Conservation (phyloP, 78 protist genomes). For the Dictyostelium citrinum region DNA sequence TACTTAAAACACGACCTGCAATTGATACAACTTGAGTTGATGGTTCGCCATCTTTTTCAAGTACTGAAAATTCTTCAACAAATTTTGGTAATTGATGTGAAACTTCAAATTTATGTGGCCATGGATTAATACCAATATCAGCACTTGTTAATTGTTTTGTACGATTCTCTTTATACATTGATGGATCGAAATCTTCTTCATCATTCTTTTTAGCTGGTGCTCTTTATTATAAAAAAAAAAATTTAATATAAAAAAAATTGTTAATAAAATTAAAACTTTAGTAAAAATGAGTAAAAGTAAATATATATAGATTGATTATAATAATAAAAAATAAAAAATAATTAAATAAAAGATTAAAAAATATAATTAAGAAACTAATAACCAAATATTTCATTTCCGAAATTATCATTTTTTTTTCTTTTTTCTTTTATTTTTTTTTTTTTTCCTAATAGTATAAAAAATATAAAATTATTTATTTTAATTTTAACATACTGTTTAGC, state of each 20-base stretch:
- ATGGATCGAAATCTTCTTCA: constrained; percentile 80
- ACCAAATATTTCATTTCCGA: not conserved
- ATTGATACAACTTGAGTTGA: constrained; percentile 58
- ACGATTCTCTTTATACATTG: constrained; percentile 68
- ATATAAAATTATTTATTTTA: not conserved
- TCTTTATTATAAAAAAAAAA: not conserved
- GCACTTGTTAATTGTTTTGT: constrained; percentile 49
- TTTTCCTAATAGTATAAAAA: too few relatives aligned
- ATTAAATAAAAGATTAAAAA: not conserved
- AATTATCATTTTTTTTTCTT: not conserved
- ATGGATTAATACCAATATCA: constrained; percentile 37
- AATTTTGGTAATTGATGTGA: constrained; percentile 74
- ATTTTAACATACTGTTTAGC: not conserved
- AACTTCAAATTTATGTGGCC: constrained; percentile 84
- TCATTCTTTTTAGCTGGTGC: constrained; percentile 21
- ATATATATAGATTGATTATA: not conserved
- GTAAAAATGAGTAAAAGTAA: not conserved
- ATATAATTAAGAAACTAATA: not conserved
- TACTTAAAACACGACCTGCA: constrained; percentile 89
- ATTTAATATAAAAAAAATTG: not conserved
- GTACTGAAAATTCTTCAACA: constrained; percentile 61
- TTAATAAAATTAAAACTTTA: too few relatives aligned
- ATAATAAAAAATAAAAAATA: not conserved
- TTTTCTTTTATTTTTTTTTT: not conserved
- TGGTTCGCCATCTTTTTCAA: constrained; percentile 10